Percentiles rank a stretch among this genome's conserved stretches.
Conservation (phyloP, 208 protist genomes). For the Trypanosoma boissoni region DNA sequence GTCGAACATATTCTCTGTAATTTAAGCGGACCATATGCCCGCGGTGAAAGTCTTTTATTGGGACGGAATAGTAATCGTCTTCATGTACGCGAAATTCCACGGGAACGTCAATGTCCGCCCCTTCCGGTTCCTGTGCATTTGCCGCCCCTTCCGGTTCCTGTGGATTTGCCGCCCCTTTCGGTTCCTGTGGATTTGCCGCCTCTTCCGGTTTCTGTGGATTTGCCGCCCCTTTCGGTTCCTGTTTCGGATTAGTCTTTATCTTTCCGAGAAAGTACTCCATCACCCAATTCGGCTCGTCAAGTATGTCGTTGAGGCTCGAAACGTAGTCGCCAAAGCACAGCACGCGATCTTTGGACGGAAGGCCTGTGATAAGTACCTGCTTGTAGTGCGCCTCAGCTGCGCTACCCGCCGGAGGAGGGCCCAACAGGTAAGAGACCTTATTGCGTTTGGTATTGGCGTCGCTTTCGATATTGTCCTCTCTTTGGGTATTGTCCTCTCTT, state of each 20-base stretch:
- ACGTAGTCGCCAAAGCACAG: constrained; percentile 72
- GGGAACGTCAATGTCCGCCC: constrained; percentile 57
- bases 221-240: constrained; percentile 11
- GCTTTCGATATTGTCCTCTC: not conserved
- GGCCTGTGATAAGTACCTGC: constrained; percentile 22
- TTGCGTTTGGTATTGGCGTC: constrained; percentile 16
- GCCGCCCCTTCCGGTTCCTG: no score
- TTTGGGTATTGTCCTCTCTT: no score
- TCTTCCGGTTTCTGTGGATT: constrained; percentile 18
- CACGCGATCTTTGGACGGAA: constrained; percentile 50
- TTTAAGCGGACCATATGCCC: constrained; percentile 81
- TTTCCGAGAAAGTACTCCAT: constrained; percentile 56
- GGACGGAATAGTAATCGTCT: constrained; percentile 38
- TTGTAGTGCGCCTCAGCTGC: not conserved
- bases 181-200: constrained; percentile 24
- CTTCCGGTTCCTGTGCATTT: constrained; percentile 72
- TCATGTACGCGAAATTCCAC: constrained; percentile 52
- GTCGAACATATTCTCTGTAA: constrained; percentile 57
- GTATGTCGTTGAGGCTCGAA: constrained; percentile 76
- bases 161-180: no score
- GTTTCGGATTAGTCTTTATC: not conserved
- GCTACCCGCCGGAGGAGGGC: no score
- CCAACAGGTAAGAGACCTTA: no score
- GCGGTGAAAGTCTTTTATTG: constrained; percentile 50
- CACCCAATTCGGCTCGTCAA: constrained; percentile 76